A percentile compares a stretch with the other conserved stretches of the same genome.
These are phyloP conservation scores for Spencermartinsiella europaea DNA, from an alignment of 805 yeast species.

Conservation along the genomic window DNA sequence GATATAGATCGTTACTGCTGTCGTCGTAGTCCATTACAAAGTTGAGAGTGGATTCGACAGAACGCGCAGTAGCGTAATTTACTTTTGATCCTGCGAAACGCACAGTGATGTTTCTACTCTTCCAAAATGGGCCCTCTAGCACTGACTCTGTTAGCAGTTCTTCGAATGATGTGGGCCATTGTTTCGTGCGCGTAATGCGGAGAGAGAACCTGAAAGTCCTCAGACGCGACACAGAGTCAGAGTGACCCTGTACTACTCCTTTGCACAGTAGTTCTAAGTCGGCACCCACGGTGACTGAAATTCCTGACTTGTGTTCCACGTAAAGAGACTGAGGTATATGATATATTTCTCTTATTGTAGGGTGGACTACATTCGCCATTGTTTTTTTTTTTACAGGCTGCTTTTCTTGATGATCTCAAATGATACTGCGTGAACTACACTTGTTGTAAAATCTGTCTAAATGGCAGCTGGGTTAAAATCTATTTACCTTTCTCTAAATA, in stretches of 20 bases:
- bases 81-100: not conserved
- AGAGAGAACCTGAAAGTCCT: not conserved
- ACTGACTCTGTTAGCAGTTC: not conserved
- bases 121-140: not conserved
- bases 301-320: not conserved
- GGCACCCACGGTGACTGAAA: not conserved
- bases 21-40: not conserved
- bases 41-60: not conserved
- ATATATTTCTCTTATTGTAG: not conserved
- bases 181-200: not conserved
- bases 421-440: no score
- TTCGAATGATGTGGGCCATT: not conserved
- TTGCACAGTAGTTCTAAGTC: not conserved
- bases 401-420: no score
- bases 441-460: no score
- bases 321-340: not conserved
- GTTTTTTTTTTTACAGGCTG: no score
- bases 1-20: not conserved
- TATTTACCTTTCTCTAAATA: no score
- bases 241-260: no score
- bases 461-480: no score
- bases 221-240: no score
- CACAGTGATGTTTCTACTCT: not conserved
- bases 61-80: not conserved
- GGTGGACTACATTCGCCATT: no score